Evolutionary conservation across 257 asterid species (phyloP).

Genomic region (Misopates orontium): DNA sequence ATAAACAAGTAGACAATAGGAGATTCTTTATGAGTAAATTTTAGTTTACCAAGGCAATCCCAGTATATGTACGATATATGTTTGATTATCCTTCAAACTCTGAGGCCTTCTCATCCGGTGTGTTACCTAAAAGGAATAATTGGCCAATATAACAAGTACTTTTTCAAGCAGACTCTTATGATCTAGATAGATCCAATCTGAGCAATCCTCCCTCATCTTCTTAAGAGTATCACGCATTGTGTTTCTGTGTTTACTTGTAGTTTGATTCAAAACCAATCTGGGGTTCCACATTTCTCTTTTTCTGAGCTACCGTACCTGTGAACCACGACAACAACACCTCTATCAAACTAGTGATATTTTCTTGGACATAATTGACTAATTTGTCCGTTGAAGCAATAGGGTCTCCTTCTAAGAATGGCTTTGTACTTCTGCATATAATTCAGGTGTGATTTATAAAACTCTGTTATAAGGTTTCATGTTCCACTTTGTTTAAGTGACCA

Average conservation of each 20-base stretch:
- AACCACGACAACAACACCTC: not conserved
- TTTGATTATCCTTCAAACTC: not conserved
- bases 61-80: constrained; percentile 3
- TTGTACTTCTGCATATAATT: not conserved
- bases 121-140: not conserved
- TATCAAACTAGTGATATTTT: constrained; percentile 15
- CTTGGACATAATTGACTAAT: constrained; percentile 7
- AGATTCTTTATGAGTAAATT: not conserved
- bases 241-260: not conserved
- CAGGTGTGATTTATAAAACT: not conserved
- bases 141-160: not conserved
- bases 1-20: constrained; percentile 14
- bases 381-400: constrained; percentile 1
- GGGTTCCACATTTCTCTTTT: not conserved
- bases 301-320: not conserved
- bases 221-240: not conserved
- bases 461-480: not conserved
- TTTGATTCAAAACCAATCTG: not conserved
- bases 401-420: not conserved
- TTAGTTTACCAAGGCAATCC: constrained; percentile 17
- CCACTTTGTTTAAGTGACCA: not conserved
- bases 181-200: constrained; percentile 7
- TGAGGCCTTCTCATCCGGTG: constrained; percentile 18
- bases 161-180: not conserved
- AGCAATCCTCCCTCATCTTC: no score